Evolutionary conservation across 2,329 filamentous ascomycete genomes (phyloP).

Genomic region (Hypocreales sp.): DNA sequence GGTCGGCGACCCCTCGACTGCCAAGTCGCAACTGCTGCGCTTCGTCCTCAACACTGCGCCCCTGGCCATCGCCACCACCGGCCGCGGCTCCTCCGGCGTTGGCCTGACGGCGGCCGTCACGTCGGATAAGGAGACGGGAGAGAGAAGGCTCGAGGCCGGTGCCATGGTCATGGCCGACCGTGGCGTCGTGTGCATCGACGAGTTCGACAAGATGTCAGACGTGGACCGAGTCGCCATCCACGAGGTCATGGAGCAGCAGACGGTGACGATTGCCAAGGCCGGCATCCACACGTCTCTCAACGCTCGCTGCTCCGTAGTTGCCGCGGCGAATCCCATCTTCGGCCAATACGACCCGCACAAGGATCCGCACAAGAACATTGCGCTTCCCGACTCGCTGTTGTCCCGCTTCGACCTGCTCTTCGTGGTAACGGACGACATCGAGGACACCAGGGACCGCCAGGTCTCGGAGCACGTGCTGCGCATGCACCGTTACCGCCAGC

Average conservation of each 20-base stretch:
- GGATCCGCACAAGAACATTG: slow-evolving; percentile 97
- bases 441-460: slow-evolving; percentile 78
- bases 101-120: slow-evolving; percentile 96
- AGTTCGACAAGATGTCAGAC: slow-evolving; percentile 99
- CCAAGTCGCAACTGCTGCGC: slow-evolving; percentile 92
- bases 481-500: slow-evolving; percentile 90
- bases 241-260: slow-evolving; percentile 99
- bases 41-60: slow-evolving; percentile 97
- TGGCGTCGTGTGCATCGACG: slow-evolving; percentile 96
- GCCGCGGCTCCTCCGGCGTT: slow-evolving; percentile 90
- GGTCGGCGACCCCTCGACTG: slow-evolving; percentile 96
- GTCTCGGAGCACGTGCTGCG: slow-evolving; percentile 93
- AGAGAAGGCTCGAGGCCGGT: slow-evolving; percentile 86
- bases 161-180: slow-evolving; percentile 97
- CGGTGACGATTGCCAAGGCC: slow-evolving; percentile 95
- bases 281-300: slow-evolving; percentile 97
- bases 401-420: slow-evolving; percentile 98
- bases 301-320: slow-evolving; percentile 89
- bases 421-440: slow-evolving; percentile 95
- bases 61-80: slow-evolving; percentile 90
- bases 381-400: slow-evolving; percentile 84
- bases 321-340: slow-evolving; percentile 93
- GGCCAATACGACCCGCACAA: slow-evolving; percentile 98
- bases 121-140: slow-evolving; percentile 91
- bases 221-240: slow-evolving; percentile 96